Evolutionary conservation across 2,329 filamentous ascomycete genomes (phyloP).

Genomic region (Emmonsia crescens): DNA sequence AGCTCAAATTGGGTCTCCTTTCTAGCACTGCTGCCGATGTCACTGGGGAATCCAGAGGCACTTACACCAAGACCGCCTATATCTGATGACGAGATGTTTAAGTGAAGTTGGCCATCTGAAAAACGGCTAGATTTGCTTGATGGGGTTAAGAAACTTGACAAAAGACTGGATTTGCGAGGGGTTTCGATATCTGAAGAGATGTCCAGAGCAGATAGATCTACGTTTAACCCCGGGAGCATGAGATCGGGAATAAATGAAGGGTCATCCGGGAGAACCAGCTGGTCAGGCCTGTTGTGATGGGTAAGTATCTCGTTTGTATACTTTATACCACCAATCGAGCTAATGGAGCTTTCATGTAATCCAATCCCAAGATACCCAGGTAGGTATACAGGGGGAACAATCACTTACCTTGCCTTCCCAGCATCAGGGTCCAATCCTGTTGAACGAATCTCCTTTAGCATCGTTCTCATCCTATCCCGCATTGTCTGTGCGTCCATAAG

Average conservation of each 20-base stretch:
- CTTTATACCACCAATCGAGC: background rate
- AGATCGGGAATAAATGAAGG: constrained; percentile 64
- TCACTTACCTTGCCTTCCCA: constrained; percentile 57
- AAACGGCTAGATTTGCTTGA: constrained; percentile 16
- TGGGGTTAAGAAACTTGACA: constrained; percentile 26
- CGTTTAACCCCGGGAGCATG: constrained; percentile 48
- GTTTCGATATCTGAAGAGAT: constrained; percentile 23
- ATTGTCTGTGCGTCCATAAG: constrained; percentile 68
- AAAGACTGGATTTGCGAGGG: constrained; percentile 23
- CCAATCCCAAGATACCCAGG: constrained; percentile 5
- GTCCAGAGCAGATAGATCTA: constrained; percentile 40
- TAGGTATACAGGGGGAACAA: background rate
- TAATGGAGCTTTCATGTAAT: background rate
- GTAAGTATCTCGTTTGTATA: background rate
- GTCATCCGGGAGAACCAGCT: constrained; percentile 71
- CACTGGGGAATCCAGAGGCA: constrained; percentile 32
- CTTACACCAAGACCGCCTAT: constrained; percentile 30
- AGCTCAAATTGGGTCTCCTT: constrained; percentile 22
- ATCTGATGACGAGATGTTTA: constrained; percentile 41
- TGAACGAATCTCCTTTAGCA: constrained; percentile 48
- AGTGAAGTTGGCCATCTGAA: constrained; percentile 23
- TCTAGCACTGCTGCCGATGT: constrained; percentile 28
- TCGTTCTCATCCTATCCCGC: constrained; percentile 59
- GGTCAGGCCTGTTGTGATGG: constrained; percentile 48
- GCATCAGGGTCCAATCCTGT: constrained; percentile 59